Base-by-base conservation (phyloP, 2,329 filamentous ascomycete genomes). In the Seiridium cupressi region DNA sequence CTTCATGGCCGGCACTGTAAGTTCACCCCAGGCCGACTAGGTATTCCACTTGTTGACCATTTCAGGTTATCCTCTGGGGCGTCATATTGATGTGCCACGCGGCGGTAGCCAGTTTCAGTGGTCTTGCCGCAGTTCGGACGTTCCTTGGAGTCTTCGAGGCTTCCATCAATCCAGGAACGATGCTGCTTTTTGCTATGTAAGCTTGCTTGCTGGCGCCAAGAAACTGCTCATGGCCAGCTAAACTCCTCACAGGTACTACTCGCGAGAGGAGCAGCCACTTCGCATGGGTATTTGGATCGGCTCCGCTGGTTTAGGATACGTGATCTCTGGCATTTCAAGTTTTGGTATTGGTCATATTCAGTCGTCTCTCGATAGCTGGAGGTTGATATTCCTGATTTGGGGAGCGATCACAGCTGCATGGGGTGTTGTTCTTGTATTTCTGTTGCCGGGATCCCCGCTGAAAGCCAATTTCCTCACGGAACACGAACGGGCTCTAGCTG, bases 311-410 rank as follows among this genome's bases (percentile, higher is more conserved):
- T 69, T 86, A 6, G 84, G 83, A 1, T 84, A 86, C 40, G 84
- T 85, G 0, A 77, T 86, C 0, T 85, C 85, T 51, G 84, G 84
- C 0, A 66, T 77, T 5, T 49, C 59, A 69, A 73, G 83, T 0
- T 88, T 84, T 59, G 85, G 80, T 0, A 88, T 89, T 51, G 86
- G 86, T 1, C 78, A 86, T 63, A 85, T 86, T 64, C 76, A 78
- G 44, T 84, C 83, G 11, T 74, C 77, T 1, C 76, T 89, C 26
- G 77, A 81, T 0, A 83, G 81, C 0, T 90, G 87, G 87, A 85
- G 84, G 67, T 90, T 87, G 63, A 86, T 90, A 58, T 90, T 90
- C 68, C 72, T 91, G 13, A 81, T 90, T n/a, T 86, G 86, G 3
- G 78, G 78, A 6, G 77, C 83, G 1, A 76, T 89, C 9, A 89